Percentiles rank a stretch among this genome's conserved stretches.
Conservation (phyloP, 441 rosid species). For the Metrosideros polymorpha region DNA sequence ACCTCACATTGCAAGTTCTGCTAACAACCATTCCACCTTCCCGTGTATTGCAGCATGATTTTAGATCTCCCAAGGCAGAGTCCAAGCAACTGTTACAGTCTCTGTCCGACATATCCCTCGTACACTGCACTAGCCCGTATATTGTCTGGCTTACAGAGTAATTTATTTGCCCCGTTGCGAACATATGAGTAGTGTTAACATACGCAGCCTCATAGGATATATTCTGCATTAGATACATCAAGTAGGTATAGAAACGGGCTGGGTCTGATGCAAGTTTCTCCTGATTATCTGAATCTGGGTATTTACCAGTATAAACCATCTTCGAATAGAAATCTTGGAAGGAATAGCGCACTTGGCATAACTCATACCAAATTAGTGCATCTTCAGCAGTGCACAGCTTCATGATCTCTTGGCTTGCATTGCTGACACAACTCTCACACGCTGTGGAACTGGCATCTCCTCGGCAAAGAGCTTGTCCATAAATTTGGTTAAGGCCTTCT, state of each 20-base stretch:
- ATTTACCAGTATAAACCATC: slow-evolving; percentile 7
- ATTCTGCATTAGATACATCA: neutral
- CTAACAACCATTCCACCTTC: slow-evolving; percentile 18
- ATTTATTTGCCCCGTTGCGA: slow-evolving; percentile 9
- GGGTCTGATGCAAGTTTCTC: neutral
- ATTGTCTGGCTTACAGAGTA: neutral
- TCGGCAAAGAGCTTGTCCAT: slow-evolving; percentile 23
- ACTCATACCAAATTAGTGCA: slow-evolving; percentile 20
- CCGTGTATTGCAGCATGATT: neutral
- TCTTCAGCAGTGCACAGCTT: neutral
- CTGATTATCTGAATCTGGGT: neutral
- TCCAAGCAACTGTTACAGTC: slow-evolving; percentile 6
- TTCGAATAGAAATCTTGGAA: neutral
- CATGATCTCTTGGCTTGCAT: slow-evolving; percentile 5
- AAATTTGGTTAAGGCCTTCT: neutral
- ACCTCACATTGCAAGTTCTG: slow-evolving; percentile 19
- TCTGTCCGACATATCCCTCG: neutral
- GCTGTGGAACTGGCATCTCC: slow-evolving; percentile 13
- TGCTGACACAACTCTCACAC: slow-evolving; percentile 14
- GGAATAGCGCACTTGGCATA: slow-evolving; percentile 22
- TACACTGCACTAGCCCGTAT: slow-evolving; percentile 21
- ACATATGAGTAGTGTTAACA: neutral
- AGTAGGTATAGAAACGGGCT: neutral
- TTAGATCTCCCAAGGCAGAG: slow-evolving; percentile 1
- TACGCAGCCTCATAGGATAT: neutral